Evolutionary conservation across 805 yeast genomes (phyloP), one percentile per base, ranked within the genome.

Genomic region (Blastobotrys mokoenaii): DNA sequence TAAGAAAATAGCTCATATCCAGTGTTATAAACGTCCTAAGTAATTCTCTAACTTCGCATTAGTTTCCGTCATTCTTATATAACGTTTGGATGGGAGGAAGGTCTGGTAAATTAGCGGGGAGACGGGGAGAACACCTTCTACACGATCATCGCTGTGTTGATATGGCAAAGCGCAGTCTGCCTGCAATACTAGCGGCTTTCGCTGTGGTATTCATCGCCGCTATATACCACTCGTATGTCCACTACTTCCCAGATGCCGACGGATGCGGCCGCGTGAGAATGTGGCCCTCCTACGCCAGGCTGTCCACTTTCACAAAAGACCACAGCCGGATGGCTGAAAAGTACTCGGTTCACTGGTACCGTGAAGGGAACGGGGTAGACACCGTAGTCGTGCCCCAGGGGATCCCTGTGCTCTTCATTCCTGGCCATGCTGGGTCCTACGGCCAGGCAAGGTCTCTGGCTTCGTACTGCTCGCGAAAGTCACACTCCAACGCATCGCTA

Each of bases 371-470:
- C 12, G 45, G 45, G 2, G 44, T 54, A 1, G 66, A 62, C 40
- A 36, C 40, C 5, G 41, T 46, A 15, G 39, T 50, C 9, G 45
- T 25, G 3, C 90, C 95, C 0, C 58, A 57, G 45, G 97, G 97
- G 0, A 74, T 84, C 1, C 99, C 99, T 0, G 88, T 87, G 1
- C 66, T 93, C 12, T 93, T 93, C 62, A 83, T 94, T 35, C 98
- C 98, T 0, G 99, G 99, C 0, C 93, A 94, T 60, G 98, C 98
- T 0, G 99, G 99, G 1, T 82, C 94, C 46, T 88, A 78, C 62
- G 76, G 79, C 52, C 99, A 93, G 63, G 95, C 77, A 8, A 70
- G 98, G 43, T 85, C 96, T 1, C 75, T 90, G n/a, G 97, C 97
- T 0, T 80, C 97, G 1, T 83, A 82, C 52, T 69, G 84, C 18